These are phyloP conservation scores for Nyctanthes arbortristis DNA, from an alignment of 257 asterid genomes.

Conservation along the genomic window DNA sequence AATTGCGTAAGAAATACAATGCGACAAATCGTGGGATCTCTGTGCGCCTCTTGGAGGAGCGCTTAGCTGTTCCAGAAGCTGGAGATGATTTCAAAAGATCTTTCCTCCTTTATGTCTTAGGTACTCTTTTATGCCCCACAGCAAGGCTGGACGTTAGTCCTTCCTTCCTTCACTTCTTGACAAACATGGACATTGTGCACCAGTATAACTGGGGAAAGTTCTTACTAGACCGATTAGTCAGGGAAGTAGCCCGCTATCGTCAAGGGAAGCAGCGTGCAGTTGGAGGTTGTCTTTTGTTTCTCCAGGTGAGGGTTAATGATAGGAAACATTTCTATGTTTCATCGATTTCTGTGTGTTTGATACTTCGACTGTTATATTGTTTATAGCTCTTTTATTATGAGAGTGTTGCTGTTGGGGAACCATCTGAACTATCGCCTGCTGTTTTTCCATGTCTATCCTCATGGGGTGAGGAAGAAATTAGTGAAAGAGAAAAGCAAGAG, in stretches of 20 bases:
- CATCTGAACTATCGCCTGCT: slow-evolving; percentile 82
- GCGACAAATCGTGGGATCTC: slow-evolving; percentile 97
- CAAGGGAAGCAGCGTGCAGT: slow-evolving; percentile 99
- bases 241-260: slow-evolving; percentile 96
- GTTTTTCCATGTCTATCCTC: slow-evolving; percentile 87
- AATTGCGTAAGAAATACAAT: slow-evolving; percentile 78
- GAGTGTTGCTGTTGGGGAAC: slow-evolving; percentile 91
- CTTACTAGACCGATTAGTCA: slow-evolving; percentile 88
- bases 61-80: slow-evolving; percentile 84
- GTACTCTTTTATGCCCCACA: slow-evolving; percentile 93
- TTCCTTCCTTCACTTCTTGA: slow-evolving; percentile 88
- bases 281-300: slow-evolving; percentile 98
- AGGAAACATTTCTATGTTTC: slow-evolving; percentile 9
- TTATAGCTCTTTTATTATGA: slow-evolving; percentile 94
- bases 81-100: slow-evolving; percentile 98
- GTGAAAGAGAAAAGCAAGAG: slow-evolving; percentile 93
- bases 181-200: slow-evolving; percentile 85
- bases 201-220: slow-evolving; percentile 99
- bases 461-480: slow-evolving; percentile 99
- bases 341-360: background rate
- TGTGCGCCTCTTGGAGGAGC: slow-evolving; percentile 84
- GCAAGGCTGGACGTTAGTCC: slow-evolving; percentile 99
- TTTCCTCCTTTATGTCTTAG: slow-evolving; percentile 88
- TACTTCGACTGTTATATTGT: slow-evolving; percentile 15
- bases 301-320: slow-evolving; percentile 63